phyloP scores from a whole-genome alignment of 768 basidiomycete species.

The Tephrocybe sp. region DNA sequence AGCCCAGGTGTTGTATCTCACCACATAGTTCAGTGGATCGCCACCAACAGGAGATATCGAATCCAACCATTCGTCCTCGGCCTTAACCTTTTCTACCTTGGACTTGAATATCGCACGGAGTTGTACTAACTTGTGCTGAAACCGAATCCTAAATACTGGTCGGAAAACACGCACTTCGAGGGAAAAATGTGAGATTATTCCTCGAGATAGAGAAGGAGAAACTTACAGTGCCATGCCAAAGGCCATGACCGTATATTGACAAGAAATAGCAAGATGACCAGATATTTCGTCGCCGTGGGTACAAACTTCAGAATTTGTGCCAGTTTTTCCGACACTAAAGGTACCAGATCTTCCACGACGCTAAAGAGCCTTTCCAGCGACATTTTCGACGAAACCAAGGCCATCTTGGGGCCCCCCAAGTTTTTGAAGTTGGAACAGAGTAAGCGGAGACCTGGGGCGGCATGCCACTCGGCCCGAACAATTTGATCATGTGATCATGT shows the following conservation, averaged over 20 bases:
- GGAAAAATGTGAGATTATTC: neutral
- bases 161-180: slow-evolving; percentile 50
- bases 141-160: slow-evolving; percentile 35
- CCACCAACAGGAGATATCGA: slow-evolving; percentile 48
- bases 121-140: slow-evolving; percentile 29
- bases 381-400: slow-evolving; percentile 1
- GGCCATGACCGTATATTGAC: slow-evolving; percentile 62
- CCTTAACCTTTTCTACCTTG: slow-evolving; percentile 23
- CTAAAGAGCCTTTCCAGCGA: slow-evolving; percentile 3
- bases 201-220: neutral
- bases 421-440: slow-evolving; percentile 8
- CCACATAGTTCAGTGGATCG: slow-evolving; percentile 48
- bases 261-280: slow-evolving; percentile 48
- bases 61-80: slow-evolving; percentile 44
- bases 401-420: slow-evolving; percentile 5
- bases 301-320: slow-evolving; percentile 6
- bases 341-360: neutral
- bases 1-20: slow-evolving; percentile 47
- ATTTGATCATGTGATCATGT: too few species aligned
- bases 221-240: slow-evolving; percentile 67
- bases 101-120: slow-evolving; percentile 37
- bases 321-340: slow-evolving; percentile 7
- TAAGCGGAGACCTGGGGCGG: neutral
- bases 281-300: slow-evolving; percentile 31
- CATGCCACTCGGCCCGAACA: too few species aligned